Evolutionary conservation across 176 grass and related monocot genomes (phyloP).

Genomic region (Triticum dicoccoides): DNA sequence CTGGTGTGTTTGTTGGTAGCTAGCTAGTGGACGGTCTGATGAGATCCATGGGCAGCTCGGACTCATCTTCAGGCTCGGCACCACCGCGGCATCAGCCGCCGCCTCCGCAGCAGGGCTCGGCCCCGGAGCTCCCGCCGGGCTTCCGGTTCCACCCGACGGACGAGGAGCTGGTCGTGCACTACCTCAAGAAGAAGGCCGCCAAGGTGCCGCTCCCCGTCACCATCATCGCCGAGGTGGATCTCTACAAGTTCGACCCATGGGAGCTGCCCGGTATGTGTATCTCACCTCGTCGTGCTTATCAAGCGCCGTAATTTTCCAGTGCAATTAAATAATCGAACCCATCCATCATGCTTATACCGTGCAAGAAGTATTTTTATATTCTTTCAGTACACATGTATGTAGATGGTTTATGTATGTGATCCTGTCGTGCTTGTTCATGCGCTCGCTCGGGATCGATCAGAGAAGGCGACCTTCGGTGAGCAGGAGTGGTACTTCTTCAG

Average conservation of each 20-base stretch:
- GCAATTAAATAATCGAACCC: neutral
- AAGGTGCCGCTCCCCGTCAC: slow-evolving; percentile 67
- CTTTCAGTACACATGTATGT: neutral
- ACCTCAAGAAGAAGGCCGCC: slow-evolving; percentile 86
- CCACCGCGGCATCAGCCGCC: slow-evolving; percentile 22
- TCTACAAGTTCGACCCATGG: slow-evolving; percentile 98
- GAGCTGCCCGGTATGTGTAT: slow-evolving; percentile 71
- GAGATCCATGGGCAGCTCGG: slow-evolving; percentile 61
- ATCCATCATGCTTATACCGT: neutral
- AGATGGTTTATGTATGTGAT: neutral
- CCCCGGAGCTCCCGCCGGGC: slow-evolving; percentile 70
- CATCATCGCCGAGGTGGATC: slow-evolving; percentile 93
- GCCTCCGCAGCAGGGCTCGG: slow-evolving; percentile 38
- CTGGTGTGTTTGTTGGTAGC: neutral
- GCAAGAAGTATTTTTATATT: neutral
- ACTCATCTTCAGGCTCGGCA: slow-evolving; percentile 55
- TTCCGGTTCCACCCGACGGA: slow-evolving; percentile 94
- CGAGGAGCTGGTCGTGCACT: slow-evolving; percentile 94
- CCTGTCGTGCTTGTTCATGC: neutral
- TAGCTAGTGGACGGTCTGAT: neutral
- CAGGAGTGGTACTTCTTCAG: slow-evolving; percentile 99
- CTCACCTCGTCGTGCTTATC: neutral
- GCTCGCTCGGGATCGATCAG: slow-evolving; percentile 31
- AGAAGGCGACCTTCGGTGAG: slow-evolving; percentile 82
- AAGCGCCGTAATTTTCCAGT: neutral